Evolutionary conservation across 352 stramenopile genomes (phyloP), one percentile per base, ranked within the genome.

Genomic region (Phytophthora aleatoria): DNA sequence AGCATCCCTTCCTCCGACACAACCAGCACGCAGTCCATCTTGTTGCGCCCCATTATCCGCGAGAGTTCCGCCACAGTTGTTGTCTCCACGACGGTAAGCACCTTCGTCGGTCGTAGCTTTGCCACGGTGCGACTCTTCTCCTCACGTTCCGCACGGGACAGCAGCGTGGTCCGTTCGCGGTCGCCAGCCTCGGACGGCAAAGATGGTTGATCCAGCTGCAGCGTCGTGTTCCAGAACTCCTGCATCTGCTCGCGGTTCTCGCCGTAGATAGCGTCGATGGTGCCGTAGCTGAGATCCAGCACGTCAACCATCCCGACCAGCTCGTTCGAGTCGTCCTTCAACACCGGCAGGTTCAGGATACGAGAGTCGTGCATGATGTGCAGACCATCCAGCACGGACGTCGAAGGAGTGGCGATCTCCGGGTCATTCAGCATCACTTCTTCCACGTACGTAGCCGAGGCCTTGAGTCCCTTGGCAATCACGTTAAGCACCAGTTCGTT

Each of bases 401-500:
- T 95, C 24, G 61, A 69, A 0, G 81, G 81, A 0, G 74, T 83
- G 2, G 81, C 85, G 49, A 92, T 81, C 45, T 96, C 89, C 3
- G 89, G 89, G 62, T 96, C 89, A n/a, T 72, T 88, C 30, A 90
- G 69, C 89, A 96, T 96, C 2, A 99, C 96, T 55, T 92, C 81
- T 50, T 89, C 88, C 9, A 99, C 83, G 42, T 79, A 78, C 35
- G 96, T 99, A 3, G 76, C 82, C 36, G 94, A 76, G 13, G 96
- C 81, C 48, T 97, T 85, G 13, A 98, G 67, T n/a, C 86, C 86
- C 69, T 94, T 97, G 0, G 96, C 92, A 63, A 99, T 91, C 36
- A 98, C 97, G 50, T 97, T 90, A 45, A 94, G 92, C 69, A 99
- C 96, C 67, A 99, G 83, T 70, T 99, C 97, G 63, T 98, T 98